Evolutionary conservation across 257 asterid species (phyloP), one percentile per base, ranked within the genome.

Genomic region (Capsicum baccatum): DNA sequence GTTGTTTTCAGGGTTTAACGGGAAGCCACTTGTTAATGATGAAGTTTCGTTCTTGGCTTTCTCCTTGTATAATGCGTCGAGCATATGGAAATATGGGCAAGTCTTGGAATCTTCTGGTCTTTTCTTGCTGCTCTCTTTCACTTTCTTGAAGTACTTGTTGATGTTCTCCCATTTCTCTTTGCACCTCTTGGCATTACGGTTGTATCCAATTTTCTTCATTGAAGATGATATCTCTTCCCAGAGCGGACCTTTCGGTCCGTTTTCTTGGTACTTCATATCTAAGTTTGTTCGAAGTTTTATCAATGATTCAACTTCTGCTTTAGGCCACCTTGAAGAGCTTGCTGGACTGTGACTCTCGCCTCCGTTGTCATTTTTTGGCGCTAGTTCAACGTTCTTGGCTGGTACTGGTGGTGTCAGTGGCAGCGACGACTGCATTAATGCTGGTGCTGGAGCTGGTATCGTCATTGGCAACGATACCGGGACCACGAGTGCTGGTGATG

Each of bases 141-240:
- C 98, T n/a, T 96, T 96, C 90, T 96, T 96, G 93, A 88, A 96
- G 83, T 96, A 96, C 52, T 96, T 96, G 89, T 96, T 96, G 84
- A 95, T 97, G 82, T 97, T 97, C 90, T 97, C 99, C 99, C 99
- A 97, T 78, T 97, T 97, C 90, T 97, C 99, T 80, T 97, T 97
- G 92, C 99, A 97, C 67, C 99, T 81, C 86, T 97, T 97, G 1
- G 99, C 63, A 76, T 85, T 97, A 39, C 99, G 63, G 73, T 52
- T 91, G 95, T 97, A 95, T 10, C 99, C 99, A 0, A 94, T 56
- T 39, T 87, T 90, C 0, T 67, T 33, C 99, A 97, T 97, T 2
- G 91, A 93, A 3, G 88, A 66, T 0, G 99, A 97, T 10, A 97
- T 95, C 62, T 97, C 98, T 85, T 97, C 98, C 99, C 99, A 97